Base-by-base conservation (phyloP, 306 rosid species). In the Senna tora region DNA sequence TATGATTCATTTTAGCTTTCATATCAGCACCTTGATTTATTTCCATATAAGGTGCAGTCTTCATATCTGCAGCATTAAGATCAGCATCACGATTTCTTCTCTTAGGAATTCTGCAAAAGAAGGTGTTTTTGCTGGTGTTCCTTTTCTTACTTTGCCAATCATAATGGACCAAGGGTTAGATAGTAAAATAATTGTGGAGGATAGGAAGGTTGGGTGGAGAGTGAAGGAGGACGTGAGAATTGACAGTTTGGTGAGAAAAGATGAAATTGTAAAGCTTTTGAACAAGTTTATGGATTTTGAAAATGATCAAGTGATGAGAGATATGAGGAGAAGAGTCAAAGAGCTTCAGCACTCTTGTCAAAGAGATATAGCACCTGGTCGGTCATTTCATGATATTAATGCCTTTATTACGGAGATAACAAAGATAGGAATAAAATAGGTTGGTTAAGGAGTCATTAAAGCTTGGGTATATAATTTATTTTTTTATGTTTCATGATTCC, bases 81-180 rank as follows among this genome's bases (percentile, higher is more conserved):
- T n/a, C n/a, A n/a, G n/a, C n/a, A n/a, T n/a, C n/a, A n/a, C n/a
- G n/a, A n/a, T n/a, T n/a, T n/a, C n/a, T n/a, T n/a, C n/a, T n/a
- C n/a, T n/a, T n/a, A n/a, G 89, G 92, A 84, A 82, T 80, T 87
- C 87, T 0, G 72, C 69, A 8, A 49, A 69, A 7, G 92, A 87
- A 77, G 79, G 84, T 51, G 20, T 80, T 19, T 52, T 82, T 69
- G 41, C 73, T 5, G 89, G 89, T 0, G 77, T 87, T 32, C 87
- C 85, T 0, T 49, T 87, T 70, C 60, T 87, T 0, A 75, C 89
- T 0, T 65, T 52, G 5, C 87, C 89, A n/a, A 65, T 84, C 15
- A 1, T 16, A 38, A 54, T 46, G 72, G 84, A 87, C 76, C 92
- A 87, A 66, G 49, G 72, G 7, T 9, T 84, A 5, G 66, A 82